Percentiles rank a stretch among this genome's conserved stretches.
phyloP scores from a whole-genome alignment of 306 rosid genomes.

The Luffa aegyptiaca region DNA sequence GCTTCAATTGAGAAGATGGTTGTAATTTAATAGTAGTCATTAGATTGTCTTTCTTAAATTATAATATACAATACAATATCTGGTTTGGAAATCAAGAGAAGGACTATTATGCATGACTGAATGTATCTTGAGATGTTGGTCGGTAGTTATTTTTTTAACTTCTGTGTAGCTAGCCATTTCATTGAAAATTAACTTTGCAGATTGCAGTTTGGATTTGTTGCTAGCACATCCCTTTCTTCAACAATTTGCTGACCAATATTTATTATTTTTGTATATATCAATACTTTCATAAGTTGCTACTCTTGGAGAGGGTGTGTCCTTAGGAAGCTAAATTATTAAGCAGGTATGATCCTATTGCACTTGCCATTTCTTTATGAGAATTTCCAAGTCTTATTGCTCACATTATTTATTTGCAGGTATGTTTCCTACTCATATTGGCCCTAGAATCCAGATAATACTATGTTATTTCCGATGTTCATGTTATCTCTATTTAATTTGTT shows the following conservation, averaged over 20 bases:
- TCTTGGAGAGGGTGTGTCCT: conserved; percentile 94
- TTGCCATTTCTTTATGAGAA: conserved; percentile 7
- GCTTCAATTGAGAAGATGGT: background rate
- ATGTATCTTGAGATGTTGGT: background rate
- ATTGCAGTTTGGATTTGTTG: background rate
- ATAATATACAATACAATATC: background rate
- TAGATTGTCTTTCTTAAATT: background rate
- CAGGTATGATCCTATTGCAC: conserved; percentile 40
- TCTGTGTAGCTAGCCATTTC: background rate
- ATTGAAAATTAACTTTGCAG: background rate
- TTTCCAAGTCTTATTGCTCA: conserved; percentile 17
- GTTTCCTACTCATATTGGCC: too few species aligned
- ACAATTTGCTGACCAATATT: background rate
- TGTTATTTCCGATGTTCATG: too few species aligned
- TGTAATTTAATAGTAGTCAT: background rate
- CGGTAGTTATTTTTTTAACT: background rate
- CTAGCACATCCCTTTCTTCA: background rate
- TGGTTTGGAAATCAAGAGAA: background rate
- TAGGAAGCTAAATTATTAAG: conserved; percentile 86
- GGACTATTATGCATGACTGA: background rate
- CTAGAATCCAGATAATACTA: too few species aligned
- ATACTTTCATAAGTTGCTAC: conserved; percentile 58
- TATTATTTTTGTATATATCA: background rate
- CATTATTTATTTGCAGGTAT: conserved; percentile 39
- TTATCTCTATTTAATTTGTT: too few species aligned